A percentile compares a stretch with the other conserved stretches of the same genome.
phyloP scores from a whole-genome alignment of 305 asterid species.

The Fraxinus velutina region DNA sequence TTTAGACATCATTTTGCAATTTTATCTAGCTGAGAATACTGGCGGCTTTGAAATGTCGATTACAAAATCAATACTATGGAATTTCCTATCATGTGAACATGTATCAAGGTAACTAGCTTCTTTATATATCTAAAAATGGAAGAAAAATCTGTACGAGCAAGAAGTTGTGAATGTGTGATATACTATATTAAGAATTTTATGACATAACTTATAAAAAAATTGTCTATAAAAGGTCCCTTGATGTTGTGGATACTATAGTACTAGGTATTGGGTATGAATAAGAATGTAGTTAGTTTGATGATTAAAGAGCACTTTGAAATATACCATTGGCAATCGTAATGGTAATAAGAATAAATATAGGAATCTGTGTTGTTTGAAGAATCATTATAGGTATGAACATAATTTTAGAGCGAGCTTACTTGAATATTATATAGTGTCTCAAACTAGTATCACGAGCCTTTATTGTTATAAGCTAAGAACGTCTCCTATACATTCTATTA shows the following conservation, averaged over 20 bases:
- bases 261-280: background rate
- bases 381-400: background rate
- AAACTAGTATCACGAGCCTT: no score
- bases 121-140: background rate
- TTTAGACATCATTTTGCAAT: background rate
- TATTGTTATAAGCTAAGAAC: no score
- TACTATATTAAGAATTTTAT: background rate
- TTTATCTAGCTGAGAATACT: background rate
- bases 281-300: background rate
- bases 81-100: background rate
- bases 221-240: background rate
- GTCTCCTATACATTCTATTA: no score
- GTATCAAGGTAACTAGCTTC: background rate
- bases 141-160: background rate
- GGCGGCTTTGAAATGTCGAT: background rate
- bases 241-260: background rate
- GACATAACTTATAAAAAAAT: no score
- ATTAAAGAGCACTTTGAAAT: background rate
- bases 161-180: background rate
- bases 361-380: background rate
- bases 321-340: background rate
- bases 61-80: background rate
- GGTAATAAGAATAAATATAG: background rate
- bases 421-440: no score
- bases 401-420: background rate